Base-by-base conservation (phyloP, 1,284 basidiomycete species). In the Marasmius fiardii region DNA sequence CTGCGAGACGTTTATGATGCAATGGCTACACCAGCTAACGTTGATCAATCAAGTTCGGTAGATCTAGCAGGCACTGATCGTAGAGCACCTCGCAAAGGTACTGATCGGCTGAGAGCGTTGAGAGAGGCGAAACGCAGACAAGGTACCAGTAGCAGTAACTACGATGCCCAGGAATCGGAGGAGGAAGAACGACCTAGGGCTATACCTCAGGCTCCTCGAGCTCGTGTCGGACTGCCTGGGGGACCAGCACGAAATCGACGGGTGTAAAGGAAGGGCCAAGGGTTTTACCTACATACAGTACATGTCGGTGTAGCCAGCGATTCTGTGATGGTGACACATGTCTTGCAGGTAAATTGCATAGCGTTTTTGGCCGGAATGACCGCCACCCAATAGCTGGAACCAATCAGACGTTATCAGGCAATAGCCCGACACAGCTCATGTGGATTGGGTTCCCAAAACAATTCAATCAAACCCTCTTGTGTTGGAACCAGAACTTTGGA, bases 41-140 rank as follows among this genome's bases (percentile, higher is more conserved):
- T 47, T 24, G 21, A 47, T 47, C 44, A 47, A 47, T 43, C 51
- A 39, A 24, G 39, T n/a, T 31, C 39, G 12, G 39, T 24, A n/a
- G 23, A 47, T 21, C 16, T 24, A 28, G 24, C 51, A 16, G 43
- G n/a, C 4, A n/a, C 26, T 21, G 20, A 41, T 20, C 41, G 28
- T 21, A 23, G 14, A 26, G 28, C 52, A 11, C 28, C 57, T 52
- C 60, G 48, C 5, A 77, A 73, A 62, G 74, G 76, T 4, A 71
- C 74, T 4, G 71, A 81, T 60, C 75, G 81, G 21, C 67, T 84
- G 44, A 80, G 75, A 60, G 79, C 78, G 31, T 63, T 84, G 43
- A 73, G 83, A 34, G 80, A 83, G 60, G 78, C 76, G 43, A 83
- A 79, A 65, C 78, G 80, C 11, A 69, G 12, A 16, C 43, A 60